A percentile compares a stretch with the other conserved stretches of the same genome.
These are phyloP conservation scores for Myxozyma kluyveri DNA, from an alignment of 805 yeast species.

Conservation along the genomic window DNA sequence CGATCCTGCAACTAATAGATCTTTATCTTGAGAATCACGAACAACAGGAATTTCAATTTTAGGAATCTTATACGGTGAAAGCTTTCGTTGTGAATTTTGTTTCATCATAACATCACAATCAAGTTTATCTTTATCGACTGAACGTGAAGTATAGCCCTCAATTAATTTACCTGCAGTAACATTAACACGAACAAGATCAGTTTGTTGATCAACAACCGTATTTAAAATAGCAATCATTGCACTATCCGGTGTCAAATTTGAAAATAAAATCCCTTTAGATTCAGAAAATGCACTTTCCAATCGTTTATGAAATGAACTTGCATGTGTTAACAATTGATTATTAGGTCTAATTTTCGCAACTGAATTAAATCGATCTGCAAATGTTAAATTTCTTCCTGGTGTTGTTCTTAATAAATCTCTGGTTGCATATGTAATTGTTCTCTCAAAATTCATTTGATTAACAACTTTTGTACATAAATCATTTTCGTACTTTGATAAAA, in stretches of 20 bases:
- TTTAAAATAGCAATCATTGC: constrained; percentile 63
- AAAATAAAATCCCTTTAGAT: constrained; percentile 54
- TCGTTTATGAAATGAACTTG: constrained; percentile 47
- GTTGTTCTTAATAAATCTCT: constrained; percentile 36
- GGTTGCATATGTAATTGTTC: constrained; percentile 41
- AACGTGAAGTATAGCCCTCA: constrained; percentile 71
- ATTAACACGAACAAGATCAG: constrained; percentile 55
- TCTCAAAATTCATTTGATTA: constrained; percentile 47
- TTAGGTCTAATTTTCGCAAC: constrained; percentile 44
- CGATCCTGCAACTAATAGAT: constrained; percentile 46
- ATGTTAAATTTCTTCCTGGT: constrained; percentile 52
- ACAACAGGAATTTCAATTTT: constrained; percentile 8
- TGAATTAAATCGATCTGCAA: constrained; percentile 53
- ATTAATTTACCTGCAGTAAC: constrained; percentile 45
- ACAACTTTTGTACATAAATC: constrained; percentile 51
- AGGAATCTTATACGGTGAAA: constrained; percentile 1
- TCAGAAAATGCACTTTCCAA: constrained; percentile 45
- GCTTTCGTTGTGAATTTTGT: constrained; percentile 18
- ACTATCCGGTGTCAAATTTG: constrained; percentile 56
- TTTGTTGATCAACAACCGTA: constrained; percentile 44
- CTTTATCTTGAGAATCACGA: constrained; percentile 16
- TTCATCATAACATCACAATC: constrained; percentile 60
- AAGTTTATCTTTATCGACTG: constrained; percentile 62
- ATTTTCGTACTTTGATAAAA: constrained; percentile 49
- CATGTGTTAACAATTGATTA: constrained; percentile 44